These are phyloP conservation scores for Daldinia vernicosa DNA, from an alignment of 495 filamentous ascomycete genomes.

Conservation along the genomic window DNA sequence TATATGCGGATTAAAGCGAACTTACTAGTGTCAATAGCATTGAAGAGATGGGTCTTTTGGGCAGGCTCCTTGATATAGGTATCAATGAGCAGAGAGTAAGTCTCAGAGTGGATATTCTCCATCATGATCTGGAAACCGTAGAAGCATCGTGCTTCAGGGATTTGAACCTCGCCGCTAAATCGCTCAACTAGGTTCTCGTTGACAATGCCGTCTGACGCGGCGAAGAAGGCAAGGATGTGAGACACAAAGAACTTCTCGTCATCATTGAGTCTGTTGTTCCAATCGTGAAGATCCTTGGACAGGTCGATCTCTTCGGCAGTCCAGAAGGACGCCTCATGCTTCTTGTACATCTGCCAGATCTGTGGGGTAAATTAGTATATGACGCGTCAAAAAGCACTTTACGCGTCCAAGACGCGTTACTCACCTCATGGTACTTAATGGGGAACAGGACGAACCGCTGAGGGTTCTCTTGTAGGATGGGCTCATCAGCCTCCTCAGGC, in stretches of 20 bases:
- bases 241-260: conserved; percentile 99
- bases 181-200: conserved; percentile 99
- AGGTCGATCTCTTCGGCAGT: conserved; percentile 99
- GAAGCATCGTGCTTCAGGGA: conserved; percentile 98
- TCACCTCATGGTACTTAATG: conserved; percentile 98
- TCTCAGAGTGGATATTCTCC: conserved; percentile 99
- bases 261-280: conserved; percentile 96
- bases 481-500: conserved; percentile 81
- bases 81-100: conserved; percentile 98
- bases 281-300: conserved; percentile 98
- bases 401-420: conserved; percentile 59
- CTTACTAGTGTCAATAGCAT: conserved; percentile 96
- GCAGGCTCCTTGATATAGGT: conserved; percentile 99
- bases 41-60: conserved; percentile 94
- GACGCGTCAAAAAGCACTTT: conserved; percentile 57
- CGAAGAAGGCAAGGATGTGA: conserved; percentile 98
- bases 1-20: background rate
- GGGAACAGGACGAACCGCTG: conserved; percentile 97
- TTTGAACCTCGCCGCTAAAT: conserved; percentile 96
- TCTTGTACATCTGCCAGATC: conserved; percentile 99
- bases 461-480: conserved; percentile 93
- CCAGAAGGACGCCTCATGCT: conserved; percentile 99
- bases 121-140: conserved; percentile 99
- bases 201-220: conserved; percentile 98
- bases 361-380: conserved; percentile 63